Base-by-base conservation (phyloP, 148 eudicot species). In the Nepenthes gracilis region DNA sequence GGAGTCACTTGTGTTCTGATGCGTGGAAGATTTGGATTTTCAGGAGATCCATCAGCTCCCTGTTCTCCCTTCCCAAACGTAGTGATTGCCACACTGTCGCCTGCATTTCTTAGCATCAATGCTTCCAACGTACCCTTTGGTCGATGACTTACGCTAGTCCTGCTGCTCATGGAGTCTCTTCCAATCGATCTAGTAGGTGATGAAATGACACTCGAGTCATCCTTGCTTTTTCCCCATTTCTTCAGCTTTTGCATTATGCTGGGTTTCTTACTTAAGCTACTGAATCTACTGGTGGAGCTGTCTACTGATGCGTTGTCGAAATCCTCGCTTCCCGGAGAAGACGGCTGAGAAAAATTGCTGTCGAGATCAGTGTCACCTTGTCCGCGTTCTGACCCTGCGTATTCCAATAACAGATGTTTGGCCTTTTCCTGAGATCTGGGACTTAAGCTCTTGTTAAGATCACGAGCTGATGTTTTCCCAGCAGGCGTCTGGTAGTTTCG, bases 341-440 rank as follows among this genome's bases (percentile, higher is more conserved):
- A 86, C n/a, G 88, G 90, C 23, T 86, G 92, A 71, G 96, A 89
- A 70, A 84, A 93, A 71, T 93, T 93, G 90, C 99, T 93, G 2
- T 89, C 99, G n/a, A 84, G 69, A 54, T 93, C 99, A 1, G 99
- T 89, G 77, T 93, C 99, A n/a, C 89, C 96, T 84, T 88, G 96
- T 54, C 99, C 99, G 23, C 96, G 95, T 75, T 93, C 99, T 57
- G 99, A 93, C 64, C 86, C 96, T n/a, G 97, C 97, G 55, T 93
- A 93, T 57, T 93, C 97, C 70, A 93, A 55, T 83, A 93, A 72
- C 9, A 93, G 85, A 63, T 84, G 95, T 78, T 93, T 93, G 47
- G 99, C 99, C 69, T 78, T 84, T 67, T 86, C 95, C 65, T 85
- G 99, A 48, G 99, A 93, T 70, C 72, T 81, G 1, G 99, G 99